Conservation (phyloP, 225 moss, liverwort and hornwort genomes). For the Neckera pumila region DNA sequence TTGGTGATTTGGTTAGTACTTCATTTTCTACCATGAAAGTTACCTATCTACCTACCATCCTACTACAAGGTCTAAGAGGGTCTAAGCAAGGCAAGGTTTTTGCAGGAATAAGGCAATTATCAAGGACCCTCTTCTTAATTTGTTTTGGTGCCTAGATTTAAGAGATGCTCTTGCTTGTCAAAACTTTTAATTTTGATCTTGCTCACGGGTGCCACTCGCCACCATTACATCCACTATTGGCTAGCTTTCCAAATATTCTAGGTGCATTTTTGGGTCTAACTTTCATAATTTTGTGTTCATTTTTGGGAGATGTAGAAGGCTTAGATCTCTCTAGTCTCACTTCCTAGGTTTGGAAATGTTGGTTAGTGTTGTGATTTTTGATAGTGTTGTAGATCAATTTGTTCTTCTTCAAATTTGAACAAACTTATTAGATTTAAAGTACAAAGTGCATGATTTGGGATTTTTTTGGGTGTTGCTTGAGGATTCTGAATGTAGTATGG, state of each 20-base stretch:
- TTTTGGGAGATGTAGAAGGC: neutral
- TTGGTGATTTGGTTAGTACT: too few species aligned
- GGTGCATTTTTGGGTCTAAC: too few species aligned
- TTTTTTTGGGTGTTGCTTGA: neutral
- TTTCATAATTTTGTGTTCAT: accelerated
- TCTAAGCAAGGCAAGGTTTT: too few species aligned
- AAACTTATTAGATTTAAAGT: accelerated
- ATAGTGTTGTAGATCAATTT: neutral
- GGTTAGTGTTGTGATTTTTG: neutral
- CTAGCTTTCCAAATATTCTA: accelerated
- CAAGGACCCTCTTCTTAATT: too few species aligned
- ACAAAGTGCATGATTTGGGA: too few species aligned
- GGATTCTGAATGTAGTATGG: neutral
- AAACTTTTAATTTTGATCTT: neutral
- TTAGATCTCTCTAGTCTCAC: too few species aligned
- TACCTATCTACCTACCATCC: too few species aligned
- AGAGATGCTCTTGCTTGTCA: neutral
- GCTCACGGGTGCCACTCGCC: accelerated
- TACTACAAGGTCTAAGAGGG: too few species aligned
- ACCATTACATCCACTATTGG: accelerated
- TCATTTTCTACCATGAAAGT: too few species aligned
- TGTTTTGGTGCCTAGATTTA: too few species aligned
- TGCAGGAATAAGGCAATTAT: too few species aligned
- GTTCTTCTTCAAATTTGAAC: accelerated
- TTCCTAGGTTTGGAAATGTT: accelerated